These are phyloP conservation scores for Echium plantagineum DNA, from an alignment of 257 asterid genomes.

Conservation along the genomic window DNA sequence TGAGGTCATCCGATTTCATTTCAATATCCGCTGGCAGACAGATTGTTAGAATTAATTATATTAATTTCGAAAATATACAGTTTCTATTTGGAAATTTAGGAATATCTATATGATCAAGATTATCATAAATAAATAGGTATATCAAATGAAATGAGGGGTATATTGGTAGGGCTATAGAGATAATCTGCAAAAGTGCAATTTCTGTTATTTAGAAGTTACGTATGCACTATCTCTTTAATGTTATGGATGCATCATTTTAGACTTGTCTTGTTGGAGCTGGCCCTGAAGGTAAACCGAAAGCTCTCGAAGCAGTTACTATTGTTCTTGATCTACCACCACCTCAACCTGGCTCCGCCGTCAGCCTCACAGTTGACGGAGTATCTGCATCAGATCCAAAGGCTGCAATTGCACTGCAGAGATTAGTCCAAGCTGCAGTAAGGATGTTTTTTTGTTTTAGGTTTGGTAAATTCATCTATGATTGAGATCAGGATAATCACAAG, in stretches of 20 bases:
- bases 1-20: not conserved
- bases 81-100: too few relatives aligned
- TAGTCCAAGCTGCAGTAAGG: constrained; percentile 98
- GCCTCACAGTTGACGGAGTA: constrained; percentile 71
- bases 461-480: too few relatives aligned
- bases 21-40: not conserved
- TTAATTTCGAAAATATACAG: not conserved
- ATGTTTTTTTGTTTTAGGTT: constrained; percentile 8
- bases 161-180: not conserved
- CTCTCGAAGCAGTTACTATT: constrained; percentile 93
- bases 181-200: not conserved
- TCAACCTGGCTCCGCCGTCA: constrained; percentile 74
- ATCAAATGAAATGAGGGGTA: not conserved
- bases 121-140: not conserved
- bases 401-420: constrained; percentile 89
- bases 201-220: not conserved
- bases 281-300: constrained; percentile 95
- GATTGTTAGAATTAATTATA: too few relatives aligned
- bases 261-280: constrained; percentile 99
- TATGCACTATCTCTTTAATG: not conserved
- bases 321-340: constrained; percentile 99
- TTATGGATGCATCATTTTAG: constrained; percentile 29
- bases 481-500: constrained; percentile 2
- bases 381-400: constrained; percentile 98
- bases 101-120: not conserved